Base-by-base conservation (phyloP, 495 filamentous ascomycete species). In the Barbatosphaeria neglecta region DNA sequence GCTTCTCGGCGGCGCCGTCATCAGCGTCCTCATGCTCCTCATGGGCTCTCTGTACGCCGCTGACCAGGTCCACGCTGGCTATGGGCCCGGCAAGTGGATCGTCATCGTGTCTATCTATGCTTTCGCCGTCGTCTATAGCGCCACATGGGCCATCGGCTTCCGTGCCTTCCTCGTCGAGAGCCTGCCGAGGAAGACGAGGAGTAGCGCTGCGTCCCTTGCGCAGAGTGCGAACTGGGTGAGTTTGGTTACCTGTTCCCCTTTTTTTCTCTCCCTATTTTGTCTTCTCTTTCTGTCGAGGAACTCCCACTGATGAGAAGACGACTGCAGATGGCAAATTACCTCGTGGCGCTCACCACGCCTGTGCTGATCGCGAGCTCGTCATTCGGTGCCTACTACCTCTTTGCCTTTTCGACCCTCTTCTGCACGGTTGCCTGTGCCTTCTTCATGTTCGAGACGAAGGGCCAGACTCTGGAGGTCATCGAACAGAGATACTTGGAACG, bases 321-420 rank as follows among this genome's bases (percentile, higher is more conserved):
- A n/a, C n/a, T 52, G 43, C 50, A 52, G 53, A 25, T 53, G 15
- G 27, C 43, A 10, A 84, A 85, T 52, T 84, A 77, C 57, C 56
- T 84, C 19, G 74, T 86, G 2, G 82, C 81, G 0, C 67, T 84
- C 35, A 74, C 72, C 5, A 81, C 80, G 0, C 83, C 81, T 1
- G 70, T 82, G 8, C 62, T 87, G 20, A 64, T 86, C 8, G 70
- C 73, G 0, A 65, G 64, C 19, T 73, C 70, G 3, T 68, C 63
- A 16, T 82, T 59, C 42, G 78, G 74, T 0, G 74, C 73, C 0
- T 84, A 84, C 53, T 83, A 82, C 37, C 52, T 84, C 8, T 83
- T 78, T 52, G 80, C 75, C 23, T 60, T 62, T 11, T 54, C 52
- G 16, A 61, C 70, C 2, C 41, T 77, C 19, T 41, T 74, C 6